A percentile compares a stretch with the other conserved stretches of the same genome.
phyloP scores from a whole-genome alignment of 2,329 filamentous ascomycete genomes.

The Fusarium odoratissimum region DNA sequence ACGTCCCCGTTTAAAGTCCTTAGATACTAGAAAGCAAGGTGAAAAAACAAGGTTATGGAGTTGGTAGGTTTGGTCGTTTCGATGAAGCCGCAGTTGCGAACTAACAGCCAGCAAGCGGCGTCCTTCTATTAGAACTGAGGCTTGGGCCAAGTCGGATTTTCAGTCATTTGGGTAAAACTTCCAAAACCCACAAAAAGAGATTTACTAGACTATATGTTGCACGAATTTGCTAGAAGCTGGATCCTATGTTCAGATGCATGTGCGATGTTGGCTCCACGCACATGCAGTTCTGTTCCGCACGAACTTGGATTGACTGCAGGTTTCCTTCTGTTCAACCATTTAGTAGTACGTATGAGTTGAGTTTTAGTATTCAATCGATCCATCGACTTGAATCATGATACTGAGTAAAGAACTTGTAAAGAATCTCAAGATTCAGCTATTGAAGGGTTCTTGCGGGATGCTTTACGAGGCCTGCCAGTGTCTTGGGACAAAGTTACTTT shows the following conservation, averaged over 20 bases:
- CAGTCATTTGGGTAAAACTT: slow-evolving; percentile 30
- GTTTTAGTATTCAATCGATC: slow-evolving; percentile 8
- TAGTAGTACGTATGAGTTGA: slow-evolving; percentile 6
- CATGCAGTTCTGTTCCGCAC: slow-evolving; percentile 10
- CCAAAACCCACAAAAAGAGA: slow-evolving; percentile 30
- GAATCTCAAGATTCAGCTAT: not conserved
- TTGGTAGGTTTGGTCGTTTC: slow-evolving; percentile 34
- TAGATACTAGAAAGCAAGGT: slow-evolving; percentile 12
- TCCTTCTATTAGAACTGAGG: slow-evolving; percentile 35
- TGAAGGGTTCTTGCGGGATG: not conserved
- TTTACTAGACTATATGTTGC: slow-evolving; percentile 17
- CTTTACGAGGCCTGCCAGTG: not conserved
- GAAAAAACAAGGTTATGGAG: slow-evolving; percentile 39
- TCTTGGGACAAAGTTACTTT: not conserved
- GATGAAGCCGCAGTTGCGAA: slow-evolving; percentile 6
- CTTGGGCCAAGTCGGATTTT: slow-evolving; percentile 28
- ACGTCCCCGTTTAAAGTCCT: slow-evolving; percentile 64
- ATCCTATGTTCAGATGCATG: not conserved
- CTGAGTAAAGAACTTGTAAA: not conserved
- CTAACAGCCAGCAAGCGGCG: slow-evolving; percentile 38
- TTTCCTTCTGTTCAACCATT: slow-evolving; percentile 7
- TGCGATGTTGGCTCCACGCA: slow-evolving; percentile 3
- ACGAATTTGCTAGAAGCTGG: slow-evolving; percentile 10
- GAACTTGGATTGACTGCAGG: slow-evolving; percentile 7
- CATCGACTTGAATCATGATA: not conserved